Conservation (phyloP, 345 rosid genomes). For the Ceriops tagal region DNA sequence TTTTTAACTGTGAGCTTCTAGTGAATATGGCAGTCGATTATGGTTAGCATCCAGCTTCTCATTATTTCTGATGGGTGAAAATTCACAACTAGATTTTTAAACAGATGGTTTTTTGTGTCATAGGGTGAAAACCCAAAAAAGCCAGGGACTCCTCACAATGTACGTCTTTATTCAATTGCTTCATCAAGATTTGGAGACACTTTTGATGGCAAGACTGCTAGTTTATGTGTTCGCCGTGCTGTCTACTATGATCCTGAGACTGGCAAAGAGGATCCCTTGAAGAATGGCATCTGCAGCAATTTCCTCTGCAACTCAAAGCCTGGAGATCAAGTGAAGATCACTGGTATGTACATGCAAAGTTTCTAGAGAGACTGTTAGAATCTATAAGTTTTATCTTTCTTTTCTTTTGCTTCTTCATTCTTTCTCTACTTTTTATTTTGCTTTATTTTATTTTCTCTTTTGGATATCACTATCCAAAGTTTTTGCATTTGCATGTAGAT, state of each 20-base stretch:
- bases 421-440: background rate
- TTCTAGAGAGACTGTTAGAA: slow-evolving; percentile 5
- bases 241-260: slow-evolving; percentile 88
- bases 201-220: slow-evolving; percentile 86
- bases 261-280: slow-evolving; percentile 88
- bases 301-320: slow-evolving; percentile 87
- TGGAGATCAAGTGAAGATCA: slow-evolving; percentile 81
- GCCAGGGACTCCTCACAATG: slow-evolving; percentile 80
- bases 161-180: slow-evolving; percentile 94
- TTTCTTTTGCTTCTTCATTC: background rate
- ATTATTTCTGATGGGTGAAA: no score
- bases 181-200: slow-evolving; percentile 91
- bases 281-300: slow-evolving; percentile 88
- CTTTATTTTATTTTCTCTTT: no score
- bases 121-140: slow-evolving; percentile 99
- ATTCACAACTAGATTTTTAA: background rate
- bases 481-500: no score
- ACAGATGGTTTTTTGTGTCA: background rate
- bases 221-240: slow-evolving; percentile 96
- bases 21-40: background rate
- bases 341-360: slow-evolving; percentile 45
- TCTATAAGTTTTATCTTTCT: background rate
- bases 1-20: no score
- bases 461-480: no score
- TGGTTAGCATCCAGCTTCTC: background rate